Evolutionary conservation across 148 eudicot species (phyloP).

Genomic region (Pouteria glomerata): DNA sequence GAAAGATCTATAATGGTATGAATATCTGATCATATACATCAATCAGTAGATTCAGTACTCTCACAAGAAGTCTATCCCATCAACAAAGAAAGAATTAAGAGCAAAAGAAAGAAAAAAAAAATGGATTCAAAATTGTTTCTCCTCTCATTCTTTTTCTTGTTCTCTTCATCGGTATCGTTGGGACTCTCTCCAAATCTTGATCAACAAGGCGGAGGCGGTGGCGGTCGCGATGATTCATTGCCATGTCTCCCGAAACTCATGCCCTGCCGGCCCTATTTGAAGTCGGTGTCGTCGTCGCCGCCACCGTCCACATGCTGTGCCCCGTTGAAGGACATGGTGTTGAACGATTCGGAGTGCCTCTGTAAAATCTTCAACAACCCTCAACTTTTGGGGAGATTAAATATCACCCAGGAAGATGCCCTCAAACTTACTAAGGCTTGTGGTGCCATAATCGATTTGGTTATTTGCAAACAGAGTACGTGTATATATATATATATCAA

Average conservation of each 20-base stretch:
- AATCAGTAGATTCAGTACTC: not conserved
- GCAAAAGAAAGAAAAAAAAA: not conserved
- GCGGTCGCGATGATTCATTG: not conserved
- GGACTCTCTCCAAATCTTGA: not conserved
- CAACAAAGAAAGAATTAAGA: no score
- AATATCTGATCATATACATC: no score
- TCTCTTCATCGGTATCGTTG: not conserved
- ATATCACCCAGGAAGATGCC: slow-evolving; percentile 12
- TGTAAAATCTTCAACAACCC: slow-evolving; percentile 12
- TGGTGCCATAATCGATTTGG: not conserved
- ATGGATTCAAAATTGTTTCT: not conserved
- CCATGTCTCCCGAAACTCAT: slow-evolving; percentile 5
- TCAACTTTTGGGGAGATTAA: not conserved
- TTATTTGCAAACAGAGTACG: slow-evolving; percentile 8
- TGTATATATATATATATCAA: no score
- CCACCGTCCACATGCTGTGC: slow-evolving; percentile 8
- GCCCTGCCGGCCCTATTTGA: slow-evolving; percentile 12
- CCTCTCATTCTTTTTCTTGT: not conserved
- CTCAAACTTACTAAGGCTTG: slow-evolving; percentile 13
- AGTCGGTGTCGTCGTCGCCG: not conserved
- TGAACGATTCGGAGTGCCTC: not conserved
- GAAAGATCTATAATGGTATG: no score
- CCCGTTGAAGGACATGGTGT: slow-evolving; percentile 7
- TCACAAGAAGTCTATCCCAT: not conserved
- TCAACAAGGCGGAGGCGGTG: not conserved